These are phyloP conservation scores for Kuraishia floccosa DNA, from an alignment of 805 yeast genomes.

Conservation along the genomic window DNA sequence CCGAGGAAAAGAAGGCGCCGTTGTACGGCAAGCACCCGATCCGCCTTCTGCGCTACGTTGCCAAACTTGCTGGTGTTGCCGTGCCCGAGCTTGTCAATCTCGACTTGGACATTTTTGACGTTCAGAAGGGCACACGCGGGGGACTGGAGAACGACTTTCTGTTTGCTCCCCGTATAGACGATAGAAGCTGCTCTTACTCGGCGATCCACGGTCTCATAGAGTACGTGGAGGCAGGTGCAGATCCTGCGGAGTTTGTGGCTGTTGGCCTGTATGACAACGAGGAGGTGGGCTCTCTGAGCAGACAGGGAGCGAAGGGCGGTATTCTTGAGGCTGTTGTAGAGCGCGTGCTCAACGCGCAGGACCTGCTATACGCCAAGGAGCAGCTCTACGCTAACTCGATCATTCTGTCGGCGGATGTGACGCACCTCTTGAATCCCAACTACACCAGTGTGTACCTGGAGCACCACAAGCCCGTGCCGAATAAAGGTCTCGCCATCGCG, in stretches of 20 bases:
- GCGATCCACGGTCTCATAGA: slow-evolving; percentile 52
- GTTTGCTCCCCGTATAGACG: slow-evolving; percentile 78
- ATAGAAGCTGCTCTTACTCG: slow-evolving; percentile 69
- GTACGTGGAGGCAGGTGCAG: slow-evolving; percentile 18
- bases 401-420: slow-evolving; percentile 76
- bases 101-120: slow-evolving; percentile 74
- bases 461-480: slow-evolving; percentile 71
- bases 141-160: slow-evolving; percentile 71
- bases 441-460: slow-evolving; percentile 59
- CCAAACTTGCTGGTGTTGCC: slow-evolving; percentile 43
- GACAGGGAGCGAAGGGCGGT: slow-evolving; percentile 80
- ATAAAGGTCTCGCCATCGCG: slow-evolving; percentile 60
- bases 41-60: slow-evolving; percentile 55
- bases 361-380: neutral
- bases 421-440: slow-evolving; percentile 75
- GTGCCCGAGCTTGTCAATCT: slow-evolving; percentile 56
- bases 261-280: slow-evolving; percentile 71
- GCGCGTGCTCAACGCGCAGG: slow-evolving; percentile 28
- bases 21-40: slow-evolving; percentile 60
- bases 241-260: slow-evolving; percentile 31
- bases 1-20: slow-evolving; percentile 56
- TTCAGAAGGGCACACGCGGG: slow-evolving; percentile 69
- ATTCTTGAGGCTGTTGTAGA: slow-evolving; percentile 52
- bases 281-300: slow-evolving; percentile 71
- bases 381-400: slow-evolving; percentile 51